A percentile compares a stretch with the other conserved stretches of the same genome.
phyloP scores from a whole-genome alignment of 495 filamentous ascomycete species.

The Penicillium longicatenatum region DNA sequence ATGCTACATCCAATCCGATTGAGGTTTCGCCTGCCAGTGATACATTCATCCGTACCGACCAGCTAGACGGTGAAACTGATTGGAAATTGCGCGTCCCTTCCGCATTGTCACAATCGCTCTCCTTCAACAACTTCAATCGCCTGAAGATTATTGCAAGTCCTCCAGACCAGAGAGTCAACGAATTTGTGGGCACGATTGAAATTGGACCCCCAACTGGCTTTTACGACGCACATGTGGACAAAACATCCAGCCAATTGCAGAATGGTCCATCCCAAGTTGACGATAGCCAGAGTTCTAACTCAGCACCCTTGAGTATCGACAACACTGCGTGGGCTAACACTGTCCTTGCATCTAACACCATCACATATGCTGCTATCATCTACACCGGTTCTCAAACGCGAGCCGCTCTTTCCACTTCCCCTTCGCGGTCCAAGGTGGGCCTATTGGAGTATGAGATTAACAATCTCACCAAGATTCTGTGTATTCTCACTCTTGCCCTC shows the following conservation, averaged over 20 bases:
- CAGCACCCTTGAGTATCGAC: conserved; percentile 83
- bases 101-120: conserved; percentile 73
- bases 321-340: conserved; percentile 99
- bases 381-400: conserved; percentile 96
- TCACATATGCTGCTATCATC: conserved; percentile 82
- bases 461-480: conserved; percentile 95
- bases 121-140: conserved; percentile 66
- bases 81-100: conserved; percentile 96
- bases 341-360: conserved; percentile 88
- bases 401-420: conserved; percentile 88
- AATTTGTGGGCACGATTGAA: conserved; percentile 86
- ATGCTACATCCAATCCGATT: conserved; percentile 12
- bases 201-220: conserved; percentile 44
- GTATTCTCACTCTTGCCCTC: conserved; percentile 78
- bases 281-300: conserved; percentile 40
- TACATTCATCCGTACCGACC: conserved; percentile 96
- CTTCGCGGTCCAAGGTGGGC: conserved; percentile 88
- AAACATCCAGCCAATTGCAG: conserved; percentile 28
- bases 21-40: conserved; percentile 60
- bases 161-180: conserved; percentile 89
- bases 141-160: conserved; percentile 81
- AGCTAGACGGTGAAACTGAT: conserved; percentile 97
- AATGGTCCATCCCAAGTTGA: conserved; percentile 24
- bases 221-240: conserved; percentile 48
- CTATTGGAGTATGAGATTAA: conserved; percentile 97